Evolutionary conservation across 495 filamentous ascomycete genomes (phyloP), one percentile per base, ranked within the genome.

Genomic region (Aspergillus ostianus): DNA sequence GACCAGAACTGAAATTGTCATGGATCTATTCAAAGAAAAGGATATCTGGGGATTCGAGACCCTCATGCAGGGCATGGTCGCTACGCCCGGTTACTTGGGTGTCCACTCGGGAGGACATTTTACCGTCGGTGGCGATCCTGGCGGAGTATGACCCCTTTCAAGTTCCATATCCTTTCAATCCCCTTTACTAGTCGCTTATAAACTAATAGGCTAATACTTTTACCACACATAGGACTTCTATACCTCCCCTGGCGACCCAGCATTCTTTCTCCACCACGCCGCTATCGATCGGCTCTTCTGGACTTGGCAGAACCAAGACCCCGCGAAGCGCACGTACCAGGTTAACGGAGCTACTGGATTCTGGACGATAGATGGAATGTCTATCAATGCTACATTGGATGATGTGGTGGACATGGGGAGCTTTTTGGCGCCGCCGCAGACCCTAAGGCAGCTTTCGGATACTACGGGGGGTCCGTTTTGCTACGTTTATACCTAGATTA

Each of bases 91-190:
- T 44, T 66, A 72, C 64, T 58, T 82, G 23, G 83, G 84, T 21
- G 73, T 84, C 17, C 86, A 84, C 64, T 75, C 77, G 4, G 82
- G 73, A 15, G 86, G 86, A 9, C 86, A 89, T 60, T 83, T 79
- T 65, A 77, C 77, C 6, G 78, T 86, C 20, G 85, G 73, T 23
- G 84, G 80, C 26, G 78, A 85, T 62, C 75, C 55, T 8, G 60
- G 51, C 51, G 55, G 55, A 21, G 59, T 61, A 61, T n/a, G 36
- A 26, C 23, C 23, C 52, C 29, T 21, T 21, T 4, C 4, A 1
- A 30, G 44, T 18, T n/a, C n/a, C n/a, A n/a, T n/a, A n/a, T n/a
- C n/a, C n/a, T n/a, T n/a, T n/a, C n/a, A n/a, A n/a, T n/a, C n/a
- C n/a, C n/a, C 36, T 12, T 18, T 32, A 41, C 10, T 30, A 17